A percentile compares a stretch with the other conserved stretches of the same genome.
These are phyloP conservation scores for Oryza meridionalis DNA, from an alignment of 176 grass and related monocot species.

Conservation along the genomic window DNA sequence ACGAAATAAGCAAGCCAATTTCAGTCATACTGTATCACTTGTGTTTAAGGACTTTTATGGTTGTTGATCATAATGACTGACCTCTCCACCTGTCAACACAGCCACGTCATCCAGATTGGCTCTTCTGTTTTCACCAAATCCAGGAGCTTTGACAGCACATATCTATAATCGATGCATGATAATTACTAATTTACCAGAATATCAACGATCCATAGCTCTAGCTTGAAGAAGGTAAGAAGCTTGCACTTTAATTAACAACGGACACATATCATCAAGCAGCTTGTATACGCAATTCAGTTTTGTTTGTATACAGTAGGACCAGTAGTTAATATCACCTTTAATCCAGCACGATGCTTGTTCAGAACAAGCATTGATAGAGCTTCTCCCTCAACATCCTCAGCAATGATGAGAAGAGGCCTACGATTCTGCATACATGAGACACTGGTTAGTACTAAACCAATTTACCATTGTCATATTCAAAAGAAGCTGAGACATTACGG, in stretches of 20 bases:
- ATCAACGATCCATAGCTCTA: background rate
- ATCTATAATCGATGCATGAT: conserved; percentile 52
- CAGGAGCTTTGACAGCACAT: conserved; percentile 95
- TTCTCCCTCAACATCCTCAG: conserved; percentile 86
- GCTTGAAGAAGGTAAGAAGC: background rate
- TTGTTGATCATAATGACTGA: conserved; percentile 39
- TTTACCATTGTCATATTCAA: conserved; percentile 8
- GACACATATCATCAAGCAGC: background rate
- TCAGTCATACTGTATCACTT: conserved; percentile 9
- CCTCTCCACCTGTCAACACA: conserved; percentile 86
- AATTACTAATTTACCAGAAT: conserved; percentile 24
- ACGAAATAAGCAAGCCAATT: conserved; percentile 38
- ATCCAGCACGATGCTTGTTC: conserved; percentile 82
- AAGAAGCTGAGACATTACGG: background rate
- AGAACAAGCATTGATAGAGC: conserved; percentile 82
- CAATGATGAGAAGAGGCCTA: conserved; percentile 79
- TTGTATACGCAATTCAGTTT: background rate
- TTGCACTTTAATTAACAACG: background rate
- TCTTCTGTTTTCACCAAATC: conserved; percentile 94
- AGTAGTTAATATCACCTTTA: conserved; percentile 68
- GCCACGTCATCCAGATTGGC: conserved; percentile 92
- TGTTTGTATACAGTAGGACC: conserved; percentile 18
- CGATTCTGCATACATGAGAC: conserved; percentile 56
- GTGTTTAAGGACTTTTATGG: conserved; percentile 25
- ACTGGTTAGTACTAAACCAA: conserved; percentile 29